Evolutionary conservation across 805 yeast species (phyloP).

Genomic region (Yamadazyma scolyti): DNA sequence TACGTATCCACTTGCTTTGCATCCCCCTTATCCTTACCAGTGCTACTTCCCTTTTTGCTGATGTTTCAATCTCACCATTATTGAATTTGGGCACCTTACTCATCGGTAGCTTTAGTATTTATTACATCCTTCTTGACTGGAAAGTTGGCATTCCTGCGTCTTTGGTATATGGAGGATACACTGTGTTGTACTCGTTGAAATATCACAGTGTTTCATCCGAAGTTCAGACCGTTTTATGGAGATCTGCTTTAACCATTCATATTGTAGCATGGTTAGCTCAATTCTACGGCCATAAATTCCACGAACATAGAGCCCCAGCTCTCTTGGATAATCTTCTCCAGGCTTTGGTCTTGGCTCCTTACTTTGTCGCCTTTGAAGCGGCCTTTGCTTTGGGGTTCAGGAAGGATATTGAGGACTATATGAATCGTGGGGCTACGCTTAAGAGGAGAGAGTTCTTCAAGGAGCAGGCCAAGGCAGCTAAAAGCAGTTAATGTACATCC

Average conservation of each 20-base stretch:
- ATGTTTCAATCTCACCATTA: slow-evolving; percentile 21
- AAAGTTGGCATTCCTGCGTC: slow-evolving; percentile 32
- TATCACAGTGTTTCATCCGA: slow-evolving; percentile 13
- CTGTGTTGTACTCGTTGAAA: slow-evolving; percentile 17
- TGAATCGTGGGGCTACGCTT: slow-evolving; percentile 45
- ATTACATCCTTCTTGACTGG: slow-evolving; percentile 58
- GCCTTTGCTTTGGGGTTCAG: slow-evolving; percentile 66
- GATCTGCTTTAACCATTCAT: slow-evolving; percentile 41
- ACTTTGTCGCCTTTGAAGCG: slow-evolving; percentile 77
- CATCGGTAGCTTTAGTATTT: slow-evolving; percentile 48
- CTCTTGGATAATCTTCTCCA: slow-evolving; percentile 76
- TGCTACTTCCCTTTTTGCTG: slow-evolving; percentile 37
- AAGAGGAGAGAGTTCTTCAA: slow-evolving; percentile 8
- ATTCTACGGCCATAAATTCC: slow-evolving; percentile 81
- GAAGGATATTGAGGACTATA: slow-evolving; percentile 44
- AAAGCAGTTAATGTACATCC: neutral
- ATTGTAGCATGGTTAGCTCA: slow-evolving; percentile 72
- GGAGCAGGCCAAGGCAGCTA: neutral
- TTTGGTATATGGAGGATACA: slow-evolving; percentile 18
- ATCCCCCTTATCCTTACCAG: slow-evolving; percentile 74
- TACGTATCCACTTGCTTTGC: slow-evolving; percentile 69
- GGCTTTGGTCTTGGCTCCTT: slow-evolving; percentile 88
- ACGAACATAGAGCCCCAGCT: slow-evolving; percentile 85
- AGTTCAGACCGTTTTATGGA: slow-evolving; percentile 17
- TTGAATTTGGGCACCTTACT: slow-evolving; percentile 46